Percentiles rank a stretch among this genome's conserved stretches.
phyloP scores from a whole-genome alignment of 2,329 filamentous ascomycete species.

The Dothistroma septosporum region DNA sequence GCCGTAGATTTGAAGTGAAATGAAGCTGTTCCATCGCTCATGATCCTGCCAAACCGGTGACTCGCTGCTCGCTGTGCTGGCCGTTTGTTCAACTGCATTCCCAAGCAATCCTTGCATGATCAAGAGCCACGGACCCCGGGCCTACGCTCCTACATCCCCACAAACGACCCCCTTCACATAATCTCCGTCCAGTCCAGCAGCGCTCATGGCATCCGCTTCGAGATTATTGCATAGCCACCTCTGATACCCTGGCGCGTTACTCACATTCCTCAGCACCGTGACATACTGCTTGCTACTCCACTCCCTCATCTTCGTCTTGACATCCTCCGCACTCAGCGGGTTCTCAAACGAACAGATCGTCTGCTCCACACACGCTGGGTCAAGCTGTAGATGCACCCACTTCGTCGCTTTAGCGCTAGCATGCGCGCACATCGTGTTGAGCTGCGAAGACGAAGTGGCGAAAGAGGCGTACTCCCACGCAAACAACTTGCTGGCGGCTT shows the following conservation, averaged over 20 bases:
- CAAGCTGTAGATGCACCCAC: slow-evolving; percentile 17
- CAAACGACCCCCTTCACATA: slow-evolving; percentile 18
- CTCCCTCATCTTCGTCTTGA: slow-evolving; percentile 13
- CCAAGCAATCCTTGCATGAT: too few relatives aligned
- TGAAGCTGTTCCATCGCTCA: not conserved
- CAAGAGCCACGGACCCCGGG: too few relatives aligned
- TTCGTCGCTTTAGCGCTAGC: slow-evolving; percentile 3
- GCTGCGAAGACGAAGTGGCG: slow-evolving; percentile 11
- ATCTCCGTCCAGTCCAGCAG: slow-evolving; percentile 23
- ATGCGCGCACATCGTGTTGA: slow-evolving; percentile 17
- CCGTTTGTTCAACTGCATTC: not conserved
- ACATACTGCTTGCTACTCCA: slow-evolving; percentile 21
- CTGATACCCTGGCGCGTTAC: slow-evolving; percentile 18
- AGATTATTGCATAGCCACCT: slow-evolving; percentile 23
- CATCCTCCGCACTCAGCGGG: slow-evolving; percentile 13
- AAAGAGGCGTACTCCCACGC: slow-evolving; percentile 20
- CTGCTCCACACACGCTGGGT: slow-evolving; percentile 18
- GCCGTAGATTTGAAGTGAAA: not conserved
- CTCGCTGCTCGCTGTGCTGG: not conserved
- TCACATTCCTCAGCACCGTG: slow-evolving; percentile 20
- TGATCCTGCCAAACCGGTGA: not conserved
- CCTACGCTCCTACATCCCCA: not conserved
- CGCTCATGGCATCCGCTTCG: slow-evolving; percentile 18
- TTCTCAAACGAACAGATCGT: slow-evolving; percentile 22
- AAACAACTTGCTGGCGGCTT: slow-evolving; percentile 21